A percentile compares a stretch with the other conserved stretches of the same genome.
Evolutionary conservation across 1,284 basidiomycete species (phyloP).

Genomic region (Cutaneotrichosporon cavernicola): DNA sequence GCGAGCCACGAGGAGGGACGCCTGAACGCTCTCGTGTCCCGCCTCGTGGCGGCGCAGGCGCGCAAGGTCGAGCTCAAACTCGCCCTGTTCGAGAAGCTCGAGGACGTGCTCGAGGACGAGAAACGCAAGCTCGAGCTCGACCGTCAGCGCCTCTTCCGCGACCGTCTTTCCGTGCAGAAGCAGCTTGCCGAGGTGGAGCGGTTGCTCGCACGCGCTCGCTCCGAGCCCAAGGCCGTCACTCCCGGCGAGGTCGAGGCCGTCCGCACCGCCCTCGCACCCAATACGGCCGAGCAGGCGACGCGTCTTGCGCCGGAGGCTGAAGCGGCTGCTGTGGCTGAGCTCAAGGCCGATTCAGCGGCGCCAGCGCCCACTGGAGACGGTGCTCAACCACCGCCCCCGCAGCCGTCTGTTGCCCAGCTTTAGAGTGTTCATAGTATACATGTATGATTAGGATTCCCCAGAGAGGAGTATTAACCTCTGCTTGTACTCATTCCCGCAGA

Average conservation of each 20-base stretch:
- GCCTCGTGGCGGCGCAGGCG: slow-evolving; percentile 85
- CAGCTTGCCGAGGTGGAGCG: slow-evolving; percentile 46
- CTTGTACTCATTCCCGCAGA: not conserved
- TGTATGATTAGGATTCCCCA: slow-evolving; percentile 11
- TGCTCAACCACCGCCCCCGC: not conserved
- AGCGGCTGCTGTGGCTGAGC: slow-evolving; percentile 16
- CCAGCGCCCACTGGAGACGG: not conserved
- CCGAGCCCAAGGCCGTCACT: slow-evolving; percentile 17
- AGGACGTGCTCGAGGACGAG: slow-evolving; percentile 84
- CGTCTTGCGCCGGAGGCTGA: slow-evolving; percentile 9
- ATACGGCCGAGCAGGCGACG: slow-evolving; percentile 20
- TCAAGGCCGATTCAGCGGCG: slow-evolving; percentile 1
- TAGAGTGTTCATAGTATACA: slow-evolving; percentile 13
- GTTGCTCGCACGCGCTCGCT: slow-evolving; percentile 40
- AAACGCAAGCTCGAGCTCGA: slow-evolving; percentile 51
- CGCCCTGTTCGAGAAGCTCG: slow-evolving; percentile 84
- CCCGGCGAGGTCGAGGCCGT: slow-evolving; percentile 15
- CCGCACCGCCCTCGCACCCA: slow-evolving; percentile 18
- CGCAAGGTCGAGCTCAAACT: slow-evolving; percentile 93
- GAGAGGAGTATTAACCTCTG: not conserved
- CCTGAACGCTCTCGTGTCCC: slow-evolving; percentile 75
- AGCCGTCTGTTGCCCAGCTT: slow-evolving; percentile 20
- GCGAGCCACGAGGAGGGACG: slow-evolving; percentile 81
- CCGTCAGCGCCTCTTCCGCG: slow-evolving; percentile 49
- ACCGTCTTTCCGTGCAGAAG: slow-evolving; percentile 42